Conservation (phyloP, 1,284 basidiomycete species). For the Sanguinoderma infundibulare region DNA sequence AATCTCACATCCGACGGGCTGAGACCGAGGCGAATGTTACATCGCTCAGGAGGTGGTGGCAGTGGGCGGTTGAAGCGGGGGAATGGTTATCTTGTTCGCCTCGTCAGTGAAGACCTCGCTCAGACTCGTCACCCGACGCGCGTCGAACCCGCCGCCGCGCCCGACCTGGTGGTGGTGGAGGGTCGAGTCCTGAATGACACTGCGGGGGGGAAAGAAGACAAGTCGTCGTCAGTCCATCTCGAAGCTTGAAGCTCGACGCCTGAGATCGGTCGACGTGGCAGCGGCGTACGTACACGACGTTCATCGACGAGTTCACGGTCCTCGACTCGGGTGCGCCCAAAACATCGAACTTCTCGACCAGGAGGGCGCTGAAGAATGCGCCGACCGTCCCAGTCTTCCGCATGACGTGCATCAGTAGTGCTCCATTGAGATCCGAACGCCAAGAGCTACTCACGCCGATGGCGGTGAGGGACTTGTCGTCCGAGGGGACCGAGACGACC, state of each 20-base stretch:
- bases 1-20: no score
- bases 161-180: slow-evolving; percentile 21
- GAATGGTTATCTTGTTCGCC: slow-evolving; percentile 10
- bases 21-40: not conserved
- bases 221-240: not conserved
- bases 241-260: no score
- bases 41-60: not conserved
- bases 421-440: no score
- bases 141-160: slow-evolving; percentile 27
- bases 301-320: slow-evolving; percentile 33
- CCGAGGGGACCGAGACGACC: slow-evolving; percentile 27
- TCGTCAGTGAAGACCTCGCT: slow-evolving; percentile 25
- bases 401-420: no score
- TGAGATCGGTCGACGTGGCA: no score
- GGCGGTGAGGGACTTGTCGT: slow-evolving; percentile 14
- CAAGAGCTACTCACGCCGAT: slow-evolving; percentile 19
- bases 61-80: not conserved
- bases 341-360: slow-evolving; percentile 28
- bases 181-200: slow-evolving; percentile 29
- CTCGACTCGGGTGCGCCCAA: slow-evolving; percentile 27
- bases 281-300: slow-evolving; percentile 36
- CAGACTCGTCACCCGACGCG: slow-evolving; percentile 27
- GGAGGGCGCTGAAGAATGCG: slow-evolving; percentile 30
- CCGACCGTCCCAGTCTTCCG: slow-evolving; percentile 36
- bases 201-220: slow-evolving; percentile 4